Conservation (phyloP, 2,329 filamentous ascomycete species). For the Fusarium sp. region DNA sequence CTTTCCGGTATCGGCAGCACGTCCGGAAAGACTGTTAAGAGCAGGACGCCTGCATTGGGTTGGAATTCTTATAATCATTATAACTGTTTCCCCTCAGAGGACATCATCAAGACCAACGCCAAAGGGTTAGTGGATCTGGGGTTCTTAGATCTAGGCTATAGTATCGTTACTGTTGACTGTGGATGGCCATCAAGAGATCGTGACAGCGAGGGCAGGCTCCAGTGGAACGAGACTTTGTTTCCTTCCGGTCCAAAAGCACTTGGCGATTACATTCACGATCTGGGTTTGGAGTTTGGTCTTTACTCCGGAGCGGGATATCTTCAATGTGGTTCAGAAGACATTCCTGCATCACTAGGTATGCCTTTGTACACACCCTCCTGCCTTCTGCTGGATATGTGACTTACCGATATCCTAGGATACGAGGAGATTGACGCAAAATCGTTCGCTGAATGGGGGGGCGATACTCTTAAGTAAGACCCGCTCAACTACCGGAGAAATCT, state of each 20-base stretch:
- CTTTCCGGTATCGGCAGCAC: constrained; percentile 10
- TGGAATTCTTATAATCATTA: constrained; percentile 71
- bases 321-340: constrained; percentile 58
- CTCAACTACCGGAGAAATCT: neutral
- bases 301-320: constrained; percentile 64
- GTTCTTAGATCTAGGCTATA: constrained; percentile 65
- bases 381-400: no score
- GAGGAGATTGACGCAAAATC: constrained; percentile 57
- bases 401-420: constrained; percentile 48
- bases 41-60: no score
- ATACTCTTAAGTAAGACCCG: constrained; percentile 68
- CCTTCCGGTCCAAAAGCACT: constrained; percentile 63
- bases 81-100: constrained; percentile 33
- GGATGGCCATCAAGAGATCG: constrained; percentile 63
- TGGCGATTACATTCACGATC: constrained; percentile 61
- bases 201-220: constrained; percentile 59
- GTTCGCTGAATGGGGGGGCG: constrained; percentile 59
- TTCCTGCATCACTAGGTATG: constrained; percentile 60
- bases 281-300: constrained; percentile 65
- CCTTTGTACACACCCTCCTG: no score
- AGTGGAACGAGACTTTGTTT: constrained; percentile 64
- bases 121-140: constrained; percentile 65
- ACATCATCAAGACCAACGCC: constrained; percentile 57
- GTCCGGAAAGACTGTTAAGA: constrained; percentile 22
- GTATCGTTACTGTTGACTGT: constrained; percentile 68